Evolutionary conservation across 176 grass and related monocot genomes (phyloP).

Genomic region (Zizania latifolia): DNA sequence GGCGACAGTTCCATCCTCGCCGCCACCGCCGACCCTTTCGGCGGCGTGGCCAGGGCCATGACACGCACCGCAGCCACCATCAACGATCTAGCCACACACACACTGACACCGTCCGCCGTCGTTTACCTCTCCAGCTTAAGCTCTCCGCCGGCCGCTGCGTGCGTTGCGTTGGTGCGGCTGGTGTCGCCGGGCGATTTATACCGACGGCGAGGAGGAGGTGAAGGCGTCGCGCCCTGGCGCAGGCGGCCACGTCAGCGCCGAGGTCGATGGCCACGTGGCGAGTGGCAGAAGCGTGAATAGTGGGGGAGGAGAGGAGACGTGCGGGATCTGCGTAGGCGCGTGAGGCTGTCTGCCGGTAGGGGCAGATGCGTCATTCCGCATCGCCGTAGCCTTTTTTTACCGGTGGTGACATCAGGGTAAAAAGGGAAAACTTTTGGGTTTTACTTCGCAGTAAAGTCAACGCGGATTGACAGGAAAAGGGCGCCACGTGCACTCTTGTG

Average conservation of each 20-base stretch:
- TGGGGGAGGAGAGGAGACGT: background rate
- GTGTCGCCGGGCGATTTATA: slow-evolving; percentile 21
- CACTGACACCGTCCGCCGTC: background rate
- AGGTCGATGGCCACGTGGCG: background rate
- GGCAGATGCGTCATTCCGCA: background rate
- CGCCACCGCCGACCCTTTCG: background rate
- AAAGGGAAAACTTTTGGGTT: background rate
- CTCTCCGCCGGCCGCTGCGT: background rate
- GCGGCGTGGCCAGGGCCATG: too few species aligned
- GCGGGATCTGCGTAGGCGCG: background rate
- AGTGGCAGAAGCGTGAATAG: background rate
- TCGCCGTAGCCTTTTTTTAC: background rate
- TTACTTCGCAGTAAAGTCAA: too few species aligned
- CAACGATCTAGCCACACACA: background rate
- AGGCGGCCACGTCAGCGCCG: background rate
- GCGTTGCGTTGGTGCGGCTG: background rate
- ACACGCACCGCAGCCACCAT: slow-evolving; percentile 30
- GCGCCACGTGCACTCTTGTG: too few species aligned
- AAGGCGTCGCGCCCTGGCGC: too few species aligned
- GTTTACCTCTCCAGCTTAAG: background rate
- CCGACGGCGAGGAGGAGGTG: background rate
- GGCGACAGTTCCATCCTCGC: background rate
- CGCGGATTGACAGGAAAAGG: too few species aligned
- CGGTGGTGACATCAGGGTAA: background rate
- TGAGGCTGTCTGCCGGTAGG: background rate